phyloP scores from a whole-genome alignment of 2,329 filamentous ascomycete genomes.

The Xylariales sp. region DNA sequence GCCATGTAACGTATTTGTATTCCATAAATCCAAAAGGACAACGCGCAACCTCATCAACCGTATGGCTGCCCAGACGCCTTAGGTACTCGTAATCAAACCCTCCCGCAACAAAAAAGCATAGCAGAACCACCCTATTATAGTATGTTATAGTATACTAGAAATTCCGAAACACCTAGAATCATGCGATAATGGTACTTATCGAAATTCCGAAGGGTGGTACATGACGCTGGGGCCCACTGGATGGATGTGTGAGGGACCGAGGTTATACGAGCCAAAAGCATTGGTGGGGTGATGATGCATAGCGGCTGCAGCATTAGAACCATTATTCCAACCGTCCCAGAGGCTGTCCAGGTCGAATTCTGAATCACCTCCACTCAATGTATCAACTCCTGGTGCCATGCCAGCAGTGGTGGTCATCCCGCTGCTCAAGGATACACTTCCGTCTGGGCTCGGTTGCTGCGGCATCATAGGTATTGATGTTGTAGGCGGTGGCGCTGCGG shows the following conservation, averaged over 20 bases:
- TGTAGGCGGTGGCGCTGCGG: slow-evolving; percentile 30
- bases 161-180: not conserved
- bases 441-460: slow-evolving; percentile 50
- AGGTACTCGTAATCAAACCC: not conserved
- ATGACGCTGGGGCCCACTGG: slow-evolving; percentile 36
- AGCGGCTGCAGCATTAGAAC: slow-evolving; percentile 16
- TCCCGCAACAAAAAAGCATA: not conserved
- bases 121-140: not conserved
- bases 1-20: slow-evolving; percentile 13
- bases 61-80: not conserved
- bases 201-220: slow-evolving; percentile 37
- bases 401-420: slow-evolving; percentile 39
- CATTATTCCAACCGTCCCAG: slow-evolving; percentile 34
- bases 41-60: not conserved
- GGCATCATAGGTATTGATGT: slow-evolving; percentile 42
- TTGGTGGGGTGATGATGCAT: slow-evolving; percentile 16
- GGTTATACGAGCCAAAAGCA: slow-evolving; percentile 19
- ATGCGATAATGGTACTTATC: slow-evolving; percentile 23
- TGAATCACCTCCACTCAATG: slow-evolving; percentile 45
- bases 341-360: slow-evolving; percentile 39
- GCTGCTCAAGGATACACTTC: slow-evolving; percentile 44
- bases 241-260: slow-evolving; percentile 34
- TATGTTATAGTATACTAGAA: slow-evolving; percentile 20
- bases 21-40: not conserved
- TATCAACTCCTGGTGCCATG: slow-evolving; percentile 43